Evolutionary conservation across 1,139 yeast genomes (phyloP).

Genomic region (Protomyces inouyei): DNA sequence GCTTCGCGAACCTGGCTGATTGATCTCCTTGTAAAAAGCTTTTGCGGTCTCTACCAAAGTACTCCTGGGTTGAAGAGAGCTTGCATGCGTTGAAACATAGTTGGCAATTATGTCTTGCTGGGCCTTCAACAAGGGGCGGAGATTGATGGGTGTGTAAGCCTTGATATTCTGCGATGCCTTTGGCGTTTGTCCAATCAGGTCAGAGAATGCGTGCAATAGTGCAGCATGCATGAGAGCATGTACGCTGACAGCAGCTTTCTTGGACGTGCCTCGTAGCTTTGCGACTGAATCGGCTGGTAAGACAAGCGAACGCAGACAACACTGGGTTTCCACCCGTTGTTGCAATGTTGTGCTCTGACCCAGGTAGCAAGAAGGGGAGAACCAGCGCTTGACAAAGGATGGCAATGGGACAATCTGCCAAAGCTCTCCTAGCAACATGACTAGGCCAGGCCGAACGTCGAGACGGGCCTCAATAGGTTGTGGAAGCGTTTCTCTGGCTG

Average conservation of each 20-base stretch:
- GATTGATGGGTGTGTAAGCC: slow-evolving; percentile 10
- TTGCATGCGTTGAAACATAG: background rate
- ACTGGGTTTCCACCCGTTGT: slow-evolving; percentile 4
- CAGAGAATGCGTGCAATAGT: background rate
- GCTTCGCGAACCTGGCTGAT: background rate
- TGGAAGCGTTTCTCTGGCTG: background rate
- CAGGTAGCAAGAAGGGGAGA: background rate
- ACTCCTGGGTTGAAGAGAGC: background rate
- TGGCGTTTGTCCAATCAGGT: background rate
- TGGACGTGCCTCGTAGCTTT: background rate
- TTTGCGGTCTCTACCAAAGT: slow-evolving; percentile 8
- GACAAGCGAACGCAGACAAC: background rate
- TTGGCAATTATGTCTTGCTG: background rate
- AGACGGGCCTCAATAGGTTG: slow-evolving; percentile 6
- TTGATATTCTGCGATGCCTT: background rate
- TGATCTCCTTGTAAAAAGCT: slow-evolving; percentile 7
- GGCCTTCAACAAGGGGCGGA: slow-evolving; percentile 4
- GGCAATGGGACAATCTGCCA: slow-evolving; percentile 10
- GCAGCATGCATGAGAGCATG: slow-evolving; percentile 18
- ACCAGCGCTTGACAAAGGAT: background rate
- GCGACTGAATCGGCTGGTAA: background rate
- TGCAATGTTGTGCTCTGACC: slow-evolving; percentile 3
- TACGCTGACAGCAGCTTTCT: background rate
- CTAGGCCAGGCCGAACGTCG: background rate
- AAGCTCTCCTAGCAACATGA: background rate